A percentile compares a stretch with the other conserved stretches of the same genome.
phyloP scores from a whole-genome alignment of 2,329 filamentous ascomycete genomes.

The Fusarium sacchari region DNA sequence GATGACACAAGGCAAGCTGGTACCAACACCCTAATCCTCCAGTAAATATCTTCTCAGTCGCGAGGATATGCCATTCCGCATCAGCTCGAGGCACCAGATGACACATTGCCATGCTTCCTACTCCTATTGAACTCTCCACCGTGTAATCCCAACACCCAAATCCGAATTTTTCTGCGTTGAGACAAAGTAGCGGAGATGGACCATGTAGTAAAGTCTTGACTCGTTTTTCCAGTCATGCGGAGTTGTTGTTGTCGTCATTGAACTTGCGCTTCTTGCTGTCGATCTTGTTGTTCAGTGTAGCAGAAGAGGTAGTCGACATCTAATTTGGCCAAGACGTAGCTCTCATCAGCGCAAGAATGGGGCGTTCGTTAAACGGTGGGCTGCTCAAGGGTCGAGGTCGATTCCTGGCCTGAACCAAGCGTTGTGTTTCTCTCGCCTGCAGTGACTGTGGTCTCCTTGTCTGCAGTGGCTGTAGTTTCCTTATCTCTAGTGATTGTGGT shows the following conservation, averaged over 20 bases:
- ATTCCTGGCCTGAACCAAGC: too few species aligned
- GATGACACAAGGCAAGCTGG: too few species aligned
- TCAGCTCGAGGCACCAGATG: neutral
- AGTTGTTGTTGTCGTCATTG: too few species aligned
- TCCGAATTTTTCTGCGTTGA: too few species aligned
- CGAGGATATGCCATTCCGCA: neutral
- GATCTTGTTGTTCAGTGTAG: neutral
- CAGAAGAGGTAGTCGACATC: neutral
- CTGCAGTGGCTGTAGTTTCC: too few species aligned
- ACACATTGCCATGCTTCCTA: rapidly evolving
- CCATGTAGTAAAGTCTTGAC: neutral
- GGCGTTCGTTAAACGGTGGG: neutral
- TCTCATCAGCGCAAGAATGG: too few species aligned
- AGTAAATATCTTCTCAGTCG: neutral
- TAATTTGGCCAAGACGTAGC: too few species aligned
- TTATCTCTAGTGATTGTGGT: too few species aligned
- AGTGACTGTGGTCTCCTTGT: too few species aligned
- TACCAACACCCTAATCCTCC: too few species aligned
- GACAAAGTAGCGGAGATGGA: neutral
- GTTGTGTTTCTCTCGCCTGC: too few species aligned
- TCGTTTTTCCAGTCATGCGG: neutral
- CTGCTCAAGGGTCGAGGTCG: too few species aligned
- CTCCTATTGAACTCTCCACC: neutral
- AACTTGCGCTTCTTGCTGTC: neutral
- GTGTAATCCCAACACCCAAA: neutral